Evolutionary conservation across 371 early-diverging fungal genomes (phyloP).

Genomic region (Coemansia sp.): DNA sequence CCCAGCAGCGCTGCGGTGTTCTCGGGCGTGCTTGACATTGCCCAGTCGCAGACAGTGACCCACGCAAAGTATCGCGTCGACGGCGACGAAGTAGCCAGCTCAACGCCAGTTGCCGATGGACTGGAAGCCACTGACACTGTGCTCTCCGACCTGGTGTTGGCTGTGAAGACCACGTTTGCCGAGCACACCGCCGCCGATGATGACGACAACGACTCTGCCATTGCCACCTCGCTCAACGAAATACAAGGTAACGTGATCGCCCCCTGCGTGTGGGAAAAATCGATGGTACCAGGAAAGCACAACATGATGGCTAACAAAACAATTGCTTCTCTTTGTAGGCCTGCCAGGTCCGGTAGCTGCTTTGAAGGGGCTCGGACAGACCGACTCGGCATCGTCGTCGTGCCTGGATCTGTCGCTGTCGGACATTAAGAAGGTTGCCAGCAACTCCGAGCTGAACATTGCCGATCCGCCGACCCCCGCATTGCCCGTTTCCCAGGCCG

Average conservation of each 20-base stretch:
- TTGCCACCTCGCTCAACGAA: slow-evolving; percentile 8
- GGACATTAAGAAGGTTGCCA: slow-evolving; percentile 21
- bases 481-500: background rate
- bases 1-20: slow-evolving; percentile 3
- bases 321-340: slow-evolving; percentile 7
- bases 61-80: slow-evolving; percentile 20
- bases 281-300: background rate
- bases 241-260: slow-evolving; percentile 8
- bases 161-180: background rate
- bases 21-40: slow-evolving; percentile 10
- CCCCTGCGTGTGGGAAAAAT: background rate
- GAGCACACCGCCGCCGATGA: background rate
- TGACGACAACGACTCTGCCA: slow-evolving; percentile 17
- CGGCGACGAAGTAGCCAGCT: slow-evolving; percentile 13
- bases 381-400: slow-evolving; percentile 33
- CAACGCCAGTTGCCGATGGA: slow-evolving; percentile 1
- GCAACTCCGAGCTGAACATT: background rate
- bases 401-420: slow-evolving; percentile 39
- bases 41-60: slow-evolving; percentile 14
- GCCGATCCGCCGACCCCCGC: background rate
- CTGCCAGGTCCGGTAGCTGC: slow-evolving; percentile 16
- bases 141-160: background rate
- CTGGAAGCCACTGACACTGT: background rate
- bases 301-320: background rate
- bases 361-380: slow-evolving; percentile 13